These are phyloP conservation scores for Ceratocystis harringtonii DNA, from an alignment of 2,329 filamentous ascomycete species.

Conservation along the genomic window DNA sequence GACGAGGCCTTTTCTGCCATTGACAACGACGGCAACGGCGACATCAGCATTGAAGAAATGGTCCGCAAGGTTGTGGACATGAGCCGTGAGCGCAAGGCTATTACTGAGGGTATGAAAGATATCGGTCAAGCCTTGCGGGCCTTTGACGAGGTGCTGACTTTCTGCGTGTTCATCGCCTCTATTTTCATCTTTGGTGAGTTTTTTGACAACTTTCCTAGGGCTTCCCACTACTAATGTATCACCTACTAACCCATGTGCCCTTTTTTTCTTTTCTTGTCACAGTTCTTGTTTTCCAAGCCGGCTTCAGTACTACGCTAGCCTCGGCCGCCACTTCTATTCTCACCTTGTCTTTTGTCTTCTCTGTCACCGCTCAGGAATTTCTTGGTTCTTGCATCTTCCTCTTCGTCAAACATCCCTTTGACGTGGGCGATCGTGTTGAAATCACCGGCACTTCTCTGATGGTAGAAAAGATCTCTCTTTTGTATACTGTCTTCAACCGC, in stretches of 20 bases:
- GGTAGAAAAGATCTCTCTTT: constrained; percentile 84
- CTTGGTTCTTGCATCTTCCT: constrained; percentile 97
- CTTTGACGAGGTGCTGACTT: constrained; percentile 71
- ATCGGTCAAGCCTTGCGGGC: constrained; percentile 88
- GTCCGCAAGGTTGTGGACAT: constrained; percentile 72
- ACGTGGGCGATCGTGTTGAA: constrained; percentile 88
- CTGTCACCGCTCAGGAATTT: constrained; percentile 81
- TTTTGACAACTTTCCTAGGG: constrained; percentile 31
- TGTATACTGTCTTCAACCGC: constrained; percentile 83
- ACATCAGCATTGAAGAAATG: constrained; percentile 93
- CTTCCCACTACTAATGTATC: not conserved
- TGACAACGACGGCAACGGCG: constrained; percentile 79
- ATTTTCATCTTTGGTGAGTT: constrained; percentile 54
- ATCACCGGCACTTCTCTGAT: constrained; percentile 49
- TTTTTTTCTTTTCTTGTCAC: constrained; percentile 20
- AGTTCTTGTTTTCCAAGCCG: constrained; percentile 76
- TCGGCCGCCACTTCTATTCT: constrained; percentile 85
- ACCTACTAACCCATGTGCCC: constrained; percentile 3
- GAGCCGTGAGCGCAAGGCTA: constrained; percentile 72
- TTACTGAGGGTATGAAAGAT: constrained; percentile 89
- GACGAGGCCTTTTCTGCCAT: constrained; percentile 71
- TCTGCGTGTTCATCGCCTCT: constrained; percentile 64
- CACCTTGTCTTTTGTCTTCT: constrained; percentile 93
- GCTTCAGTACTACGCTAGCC: constrained; percentile 69
- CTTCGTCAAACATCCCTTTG: constrained; percentile 96